phyloP scores from a whole-genome alignment of 352 stramenopile genomes.

The Globisporangium okanoganense region DNA sequence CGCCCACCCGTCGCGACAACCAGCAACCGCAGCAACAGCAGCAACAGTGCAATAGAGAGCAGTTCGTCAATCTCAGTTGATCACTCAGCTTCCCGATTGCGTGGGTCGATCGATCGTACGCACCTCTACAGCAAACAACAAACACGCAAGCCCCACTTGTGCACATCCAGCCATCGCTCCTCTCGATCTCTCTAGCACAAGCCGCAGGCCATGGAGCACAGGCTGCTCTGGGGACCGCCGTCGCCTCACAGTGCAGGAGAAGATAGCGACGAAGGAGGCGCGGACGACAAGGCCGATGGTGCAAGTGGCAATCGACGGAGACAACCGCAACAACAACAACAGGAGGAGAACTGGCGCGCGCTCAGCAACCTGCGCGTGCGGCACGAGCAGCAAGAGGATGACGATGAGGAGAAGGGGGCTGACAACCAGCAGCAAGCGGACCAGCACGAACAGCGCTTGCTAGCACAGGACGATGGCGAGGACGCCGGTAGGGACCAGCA shows the following conservation, averaged over 20 bases:
- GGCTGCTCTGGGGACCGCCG: background rate
- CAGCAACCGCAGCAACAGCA: too few relatives aligned
- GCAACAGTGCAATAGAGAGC: background rate
- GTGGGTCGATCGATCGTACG: background rate
- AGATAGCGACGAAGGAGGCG: background rate
- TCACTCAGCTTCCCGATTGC: background rate
- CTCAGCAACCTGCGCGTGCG: slow-evolving; percentile 35
- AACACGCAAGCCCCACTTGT: background rate
- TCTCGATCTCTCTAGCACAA: too few relatives aligned
- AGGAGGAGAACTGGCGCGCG: slow-evolving; percentile 38
- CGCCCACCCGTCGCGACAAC: background rate
- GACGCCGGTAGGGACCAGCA: slow-evolving; percentile 18
- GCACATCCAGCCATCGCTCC: background rate
- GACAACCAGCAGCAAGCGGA: slow-evolving; percentile 9
- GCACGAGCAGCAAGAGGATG: slow-evolving; percentile 11
- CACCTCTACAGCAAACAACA: background rate
- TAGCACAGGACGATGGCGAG: slow-evolving; percentile 12
- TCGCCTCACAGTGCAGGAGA: background rate
- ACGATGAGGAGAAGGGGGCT: slow-evolving; percentile 8
- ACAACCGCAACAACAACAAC: too few relatives aligned
- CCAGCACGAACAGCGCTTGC: background rate
- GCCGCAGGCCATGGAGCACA: slow-evolving; percentile 2
- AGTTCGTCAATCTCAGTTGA: slow-evolving; percentile 1
- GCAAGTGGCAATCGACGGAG: too few relatives aligned
- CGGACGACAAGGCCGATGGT: background rate